A percentile compares a stretch with the other conserved stretches of the same genome.
Conservation (phyloP, 345 rosid species). For the Gossypium sturtianum region DNA sequence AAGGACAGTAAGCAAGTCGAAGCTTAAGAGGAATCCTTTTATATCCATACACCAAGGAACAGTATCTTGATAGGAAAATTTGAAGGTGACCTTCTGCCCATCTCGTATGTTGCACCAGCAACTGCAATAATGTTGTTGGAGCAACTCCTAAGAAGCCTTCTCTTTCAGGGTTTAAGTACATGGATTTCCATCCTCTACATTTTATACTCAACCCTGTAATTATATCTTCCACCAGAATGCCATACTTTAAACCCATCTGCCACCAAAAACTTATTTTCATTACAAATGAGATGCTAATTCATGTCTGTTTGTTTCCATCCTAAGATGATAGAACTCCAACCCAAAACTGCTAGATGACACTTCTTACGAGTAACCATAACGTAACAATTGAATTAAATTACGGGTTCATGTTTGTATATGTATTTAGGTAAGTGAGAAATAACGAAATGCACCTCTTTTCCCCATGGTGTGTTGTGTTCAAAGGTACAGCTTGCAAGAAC, state of each 20-base stretch:
- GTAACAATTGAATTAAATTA: too few species aligned
- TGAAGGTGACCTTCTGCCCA: not conserved
- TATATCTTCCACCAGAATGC: not conserved
- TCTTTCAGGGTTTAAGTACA: not conserved
- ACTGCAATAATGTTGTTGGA: not conserved
- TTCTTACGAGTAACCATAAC: too few species aligned
- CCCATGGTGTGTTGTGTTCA: not conserved
- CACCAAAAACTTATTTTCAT: not conserved
- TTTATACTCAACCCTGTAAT: not conserved
- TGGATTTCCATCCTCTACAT: not conserved
- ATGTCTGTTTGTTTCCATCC: too few species aligned
- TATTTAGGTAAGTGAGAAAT: not conserved
- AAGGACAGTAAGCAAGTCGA: not conserved
- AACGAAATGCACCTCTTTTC: not conserved
- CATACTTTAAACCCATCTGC: conserved; percentile 1
- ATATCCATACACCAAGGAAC: not conserved
- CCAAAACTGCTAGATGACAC: too few species aligned
- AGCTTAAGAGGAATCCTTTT: not conserved
- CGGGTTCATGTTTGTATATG: not conserved
- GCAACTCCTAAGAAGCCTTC: not conserved
- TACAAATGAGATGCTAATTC: too few species aligned
- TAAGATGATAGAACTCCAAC: too few species aligned
- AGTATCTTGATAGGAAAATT: not conserved
- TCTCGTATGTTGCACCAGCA: not conserved
- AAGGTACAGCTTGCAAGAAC: not conserved